Base-by-base conservation (phyloP, 2,329 filamentous ascomycete species). In the Epicoccum nigrum region DNA sequence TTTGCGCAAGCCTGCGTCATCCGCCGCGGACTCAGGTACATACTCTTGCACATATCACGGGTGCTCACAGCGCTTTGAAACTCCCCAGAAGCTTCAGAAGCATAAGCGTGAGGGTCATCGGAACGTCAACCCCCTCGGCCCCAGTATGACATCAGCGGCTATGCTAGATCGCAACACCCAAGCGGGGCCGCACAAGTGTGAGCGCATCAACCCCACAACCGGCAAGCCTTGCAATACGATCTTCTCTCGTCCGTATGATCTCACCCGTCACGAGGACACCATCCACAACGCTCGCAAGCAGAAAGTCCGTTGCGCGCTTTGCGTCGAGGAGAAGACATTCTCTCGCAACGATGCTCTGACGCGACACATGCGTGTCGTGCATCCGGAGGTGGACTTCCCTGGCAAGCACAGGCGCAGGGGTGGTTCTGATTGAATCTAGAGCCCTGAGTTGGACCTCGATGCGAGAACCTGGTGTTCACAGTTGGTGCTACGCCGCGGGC, bases 11-110 rank as follows among this genome's bases (percentile, higher is more conserved):
- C 90, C 91, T 0, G 72, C 77, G 1, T 81, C 85, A 32, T 86
- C 87, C 2, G 79, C 80, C 13, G 89, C 91, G 0, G 90, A 96
- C 60, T 83, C 86, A 16, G 93, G 93, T 11, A 96, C 92, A 0
- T 99, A 97, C 76, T 96, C 92, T 1, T 99, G 94, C 74, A 97
- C 92, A 1, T 96, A 96, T 65, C 92, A 96, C 66, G 91, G 92
- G 9, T 97, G 94, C 70, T 87, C 86, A 0, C 80, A 88, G 60
- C 88, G 94, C 45, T 99, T 99, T 68, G 90, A 96, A 62, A 91
- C 91, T 1, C 91, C 92, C 4, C 82, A 86, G 7, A 86, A 92
- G 61, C 81, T 99, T 3, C 92, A 97, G 72, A 94, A 94, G 76
- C 94, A 99, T 78, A 97, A 97, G 79, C 86, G 92, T 19, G 94